phyloP scores from a whole-genome alignment of 495 filamentous ascomycete species.

The Lasiosphaeria ovina region DNA sequence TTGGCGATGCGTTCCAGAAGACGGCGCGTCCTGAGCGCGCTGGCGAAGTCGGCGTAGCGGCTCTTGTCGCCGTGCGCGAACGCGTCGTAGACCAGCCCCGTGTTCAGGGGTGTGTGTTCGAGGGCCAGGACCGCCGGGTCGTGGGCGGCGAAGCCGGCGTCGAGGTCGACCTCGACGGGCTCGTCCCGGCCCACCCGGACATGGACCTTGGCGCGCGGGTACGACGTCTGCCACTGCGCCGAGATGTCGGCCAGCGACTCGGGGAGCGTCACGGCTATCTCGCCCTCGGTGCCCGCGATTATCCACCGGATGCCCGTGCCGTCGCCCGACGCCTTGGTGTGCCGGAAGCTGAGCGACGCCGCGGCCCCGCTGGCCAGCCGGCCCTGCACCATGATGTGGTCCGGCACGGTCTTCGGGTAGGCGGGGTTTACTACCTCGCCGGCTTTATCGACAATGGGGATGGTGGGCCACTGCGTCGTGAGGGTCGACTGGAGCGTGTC shows the following conservation, averaged over 20 bases:
- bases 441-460: slow-evolving; percentile 25
- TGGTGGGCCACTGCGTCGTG: slow-evolving; percentile 31
- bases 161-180: background rate
- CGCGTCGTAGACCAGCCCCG: no score
- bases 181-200: background rate
- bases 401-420: slow-evolving; percentile 33
- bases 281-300: slow-evolving; percentile 47
- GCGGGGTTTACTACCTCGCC: slow-evolving; percentile 26
- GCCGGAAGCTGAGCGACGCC: slow-evolving; percentile 37
- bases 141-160: no score
- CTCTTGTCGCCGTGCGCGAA: no score
- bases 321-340: slow-evolving; percentile 30
- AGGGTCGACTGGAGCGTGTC: slow-evolving; percentile 27
- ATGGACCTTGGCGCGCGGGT: background rate
- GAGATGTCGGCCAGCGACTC: background rate
- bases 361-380: slow-evolving; percentile 34
- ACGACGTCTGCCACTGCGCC: slow-evolving; percentile 6
- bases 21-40: no score
- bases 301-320: slow-evolving; percentile 36
- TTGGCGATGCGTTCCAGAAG: no score
- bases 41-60: no score
- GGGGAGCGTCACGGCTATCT: slow-evolving; percentile 37
- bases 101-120: no score
- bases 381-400: slow-evolving; percentile 47
- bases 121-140: no score